Base-by-base conservation (phyloP, 768 basidiomycete genomes). In the Xanthoconium stramineum region DNA sequence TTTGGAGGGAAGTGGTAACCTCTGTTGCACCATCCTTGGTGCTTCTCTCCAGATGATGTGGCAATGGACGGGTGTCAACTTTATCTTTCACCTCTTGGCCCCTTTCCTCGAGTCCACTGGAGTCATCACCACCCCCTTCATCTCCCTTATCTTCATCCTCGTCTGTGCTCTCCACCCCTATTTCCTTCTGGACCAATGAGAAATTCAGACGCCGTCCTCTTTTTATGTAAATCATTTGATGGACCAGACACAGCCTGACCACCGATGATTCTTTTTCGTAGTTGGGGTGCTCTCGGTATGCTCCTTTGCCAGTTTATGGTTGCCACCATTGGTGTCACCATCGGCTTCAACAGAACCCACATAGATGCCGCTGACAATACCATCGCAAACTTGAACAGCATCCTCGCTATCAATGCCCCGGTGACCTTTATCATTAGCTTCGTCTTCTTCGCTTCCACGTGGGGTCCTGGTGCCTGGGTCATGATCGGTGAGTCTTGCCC, bases 11-110 rank as follows among this genome's bases (percentile, higher is more conserved):
- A 58, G 65, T 53, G 64, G 65, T 44, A 91, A 89, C 63, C 64
- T 80, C 43, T 82, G 86, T 66, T 84, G 90, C 57, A 92, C 89
- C n/a, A 76, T 88, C 68, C 85, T 88, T 36, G 93, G 93, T 64
- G 89, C 91, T 62, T 83, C 84, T 69, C 77, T 94, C 61, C 92
- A 95, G 66, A 82, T 78, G 59, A 79, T 79, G 79, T 88, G 90
- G 72, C 88, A 91, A 71, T 81, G 91, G 69, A 93, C 91, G 20
- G 89, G 88, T 61, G 85, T 88, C 76, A 88, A 88, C 79, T 84
- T 84, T 66, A 83, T 84, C 71, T 86, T 88, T 72, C 86, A 85
- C 76, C 86, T 79, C 70, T 83, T 83, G 30, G 86, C 86, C 0
- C 79, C 82, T 12, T 87, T 87, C 81, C 85, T 87, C 76, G 52